Percentiles rank a stretch among this genome's conserved stretches.
Evolutionary conservation across 1,284 basidiomycete species (phyloP).

Genomic region (Leccinum pallidistipes): DNA sequence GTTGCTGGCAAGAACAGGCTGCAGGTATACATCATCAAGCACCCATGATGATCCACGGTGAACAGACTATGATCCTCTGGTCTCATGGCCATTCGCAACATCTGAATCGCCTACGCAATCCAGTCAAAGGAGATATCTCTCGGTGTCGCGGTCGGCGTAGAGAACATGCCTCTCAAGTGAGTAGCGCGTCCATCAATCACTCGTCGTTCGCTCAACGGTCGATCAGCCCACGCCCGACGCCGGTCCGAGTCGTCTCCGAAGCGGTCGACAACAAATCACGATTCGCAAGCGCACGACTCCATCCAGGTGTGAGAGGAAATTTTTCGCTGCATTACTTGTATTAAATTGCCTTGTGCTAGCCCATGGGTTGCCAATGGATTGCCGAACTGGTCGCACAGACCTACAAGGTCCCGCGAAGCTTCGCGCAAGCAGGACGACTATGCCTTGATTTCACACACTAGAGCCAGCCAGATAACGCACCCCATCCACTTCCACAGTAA

Average conservation of each 20-base stretch:
- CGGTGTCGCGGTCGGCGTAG: constrained; percentile 79
- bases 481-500: no score
- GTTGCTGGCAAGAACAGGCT: constrained; percentile 34
- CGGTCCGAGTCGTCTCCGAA: constrained; percentile 57
- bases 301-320: constrained; percentile 55
- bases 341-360: constrained; percentile 43
- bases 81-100: constrained; percentile 79
- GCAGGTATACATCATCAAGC: constrained; percentile 79
- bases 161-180: constrained; percentile 84
- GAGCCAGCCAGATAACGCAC: no score
- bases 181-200: constrained; percentile 23
- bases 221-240: constrained; percentile 73
- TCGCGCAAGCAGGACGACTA: constrained; percentile 71
- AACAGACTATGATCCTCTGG: constrained; percentile 86
- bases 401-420: constrained; percentile 68
- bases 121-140: constrained; percentile 61
- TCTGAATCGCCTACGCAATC: constrained; percentile 68
- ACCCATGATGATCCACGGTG: constrained; percentile 66
- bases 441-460: constrained; percentile 37
- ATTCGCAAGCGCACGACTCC: constrained; percentile 65
- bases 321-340: neutral
- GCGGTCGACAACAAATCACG: constrained; percentile 44
- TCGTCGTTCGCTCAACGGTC: constrained; percentile 4
- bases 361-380: constrained; percentile 82
- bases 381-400: constrained; percentile 82